Evolutionary conservation across 1,284 basidiomycete species (phyloP).

Genomic region (Irpex lacteus): DNA sequence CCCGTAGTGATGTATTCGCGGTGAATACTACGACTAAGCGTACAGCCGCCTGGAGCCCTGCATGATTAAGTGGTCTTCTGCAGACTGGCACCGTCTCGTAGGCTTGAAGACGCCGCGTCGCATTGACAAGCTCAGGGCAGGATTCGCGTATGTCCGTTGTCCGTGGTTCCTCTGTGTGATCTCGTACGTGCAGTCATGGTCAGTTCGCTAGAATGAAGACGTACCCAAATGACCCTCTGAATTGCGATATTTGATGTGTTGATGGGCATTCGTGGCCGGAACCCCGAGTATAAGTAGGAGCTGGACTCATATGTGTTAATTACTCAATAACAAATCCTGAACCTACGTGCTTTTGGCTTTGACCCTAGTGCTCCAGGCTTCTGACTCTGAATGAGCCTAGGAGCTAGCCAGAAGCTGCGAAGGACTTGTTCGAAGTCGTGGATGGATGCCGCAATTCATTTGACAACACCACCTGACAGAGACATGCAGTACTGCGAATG

Average conservation of each 20-base stretch:
- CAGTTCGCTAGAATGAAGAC: not conserved
- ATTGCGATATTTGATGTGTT: not conserved
- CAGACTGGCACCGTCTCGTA: not conserved
- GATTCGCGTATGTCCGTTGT: not conserved
- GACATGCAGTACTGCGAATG: no score
- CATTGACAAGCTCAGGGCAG: not conserved
- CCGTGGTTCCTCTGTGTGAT: not conserved
- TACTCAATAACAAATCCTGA: no score
- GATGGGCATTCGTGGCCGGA: not conserved
- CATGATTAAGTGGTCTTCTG: not conserved
- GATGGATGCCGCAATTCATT: no score
- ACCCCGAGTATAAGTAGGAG: no score
- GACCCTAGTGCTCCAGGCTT: no score
- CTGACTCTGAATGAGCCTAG: no score
- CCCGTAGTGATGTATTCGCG: not conserved
- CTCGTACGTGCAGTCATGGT: not conserved
- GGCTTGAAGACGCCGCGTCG: not conserved
- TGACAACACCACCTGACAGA: no score
- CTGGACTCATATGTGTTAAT: no score
- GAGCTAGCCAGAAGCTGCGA: no score
- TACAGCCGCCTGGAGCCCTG: not conserved
- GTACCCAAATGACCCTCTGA: not conserved
- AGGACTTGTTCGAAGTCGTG: no score
- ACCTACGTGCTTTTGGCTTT: no score
- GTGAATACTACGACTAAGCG: no score